Evolutionary conservation across 805 yeast species (phyloP).

Genomic region (Clavispora santaluciae): DNA sequence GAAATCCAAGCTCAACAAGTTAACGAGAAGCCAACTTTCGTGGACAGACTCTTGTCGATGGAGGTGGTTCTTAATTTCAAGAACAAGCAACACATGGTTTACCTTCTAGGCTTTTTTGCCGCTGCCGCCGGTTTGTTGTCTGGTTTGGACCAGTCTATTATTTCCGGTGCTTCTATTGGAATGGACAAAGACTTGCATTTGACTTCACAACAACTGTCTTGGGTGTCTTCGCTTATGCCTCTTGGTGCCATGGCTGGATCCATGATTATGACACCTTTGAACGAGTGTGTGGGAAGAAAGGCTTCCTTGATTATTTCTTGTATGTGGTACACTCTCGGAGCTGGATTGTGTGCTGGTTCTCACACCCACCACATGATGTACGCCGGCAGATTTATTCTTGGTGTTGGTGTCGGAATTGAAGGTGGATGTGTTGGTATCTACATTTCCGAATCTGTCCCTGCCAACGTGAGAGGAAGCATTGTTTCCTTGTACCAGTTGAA

Average conservation of each 20-base stretch:
- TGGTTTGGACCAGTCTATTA: slow-evolving; percentile 64
- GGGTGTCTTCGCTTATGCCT: slow-evolving; percentile 61
- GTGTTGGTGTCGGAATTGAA: slow-evolving; percentile 63
- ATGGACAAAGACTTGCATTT: slow-evolving; percentile 42
- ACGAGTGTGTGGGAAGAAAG: slow-evolving; percentile 53
- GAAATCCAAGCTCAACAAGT: slow-evolving; percentile 29
- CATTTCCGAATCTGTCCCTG: slow-evolving; percentile 57
- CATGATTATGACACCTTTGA: slow-evolving; percentile 53
- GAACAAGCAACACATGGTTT: slow-evolving; percentile 38
- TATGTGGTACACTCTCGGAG: slow-evolving; percentile 57
- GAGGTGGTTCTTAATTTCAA: slow-evolving; percentile 40
- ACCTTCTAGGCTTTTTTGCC: slow-evolving; percentile 51
- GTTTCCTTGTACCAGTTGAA: slow-evolving; percentile 62
- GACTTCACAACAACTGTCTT: slow-evolving; percentile 41
- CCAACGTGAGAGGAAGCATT: slow-evolving; percentile 52
- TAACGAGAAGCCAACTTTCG: slow-evolving; percentile 26
- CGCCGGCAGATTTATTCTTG: slow-evolving; percentile 53
- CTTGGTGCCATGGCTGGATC: slow-evolving; percentile 65
- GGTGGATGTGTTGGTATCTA: slow-evolving; percentile 63
- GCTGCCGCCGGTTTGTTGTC: slow-evolving; percentile 62
- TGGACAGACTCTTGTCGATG: slow-evolving; percentile 32
- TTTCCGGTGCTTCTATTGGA: slow-evolving; percentile 57
- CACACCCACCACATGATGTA: slow-evolving; percentile 37
- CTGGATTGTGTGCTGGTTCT: slow-evolving; percentile 47
- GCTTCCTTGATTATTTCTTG: slow-evolving; percentile 52